Percentiles rank a stretch among this genome's conserved stretches.
Evolutionary conservation across 139 green algal genomes (phyloP).

Genomic region (Choricystis sp.): DNA sequence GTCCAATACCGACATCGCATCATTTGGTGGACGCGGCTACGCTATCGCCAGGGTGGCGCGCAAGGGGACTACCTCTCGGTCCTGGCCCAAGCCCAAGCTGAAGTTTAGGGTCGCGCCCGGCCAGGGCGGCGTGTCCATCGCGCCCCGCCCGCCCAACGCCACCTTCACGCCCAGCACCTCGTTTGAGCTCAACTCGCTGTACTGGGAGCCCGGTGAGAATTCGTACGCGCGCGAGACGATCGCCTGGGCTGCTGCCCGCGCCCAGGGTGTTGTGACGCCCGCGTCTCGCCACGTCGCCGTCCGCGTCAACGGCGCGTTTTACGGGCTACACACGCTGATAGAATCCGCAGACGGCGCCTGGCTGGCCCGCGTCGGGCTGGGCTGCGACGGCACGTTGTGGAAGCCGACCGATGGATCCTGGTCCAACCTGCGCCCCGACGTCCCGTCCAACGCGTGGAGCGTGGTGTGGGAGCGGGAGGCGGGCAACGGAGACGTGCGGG

Average conservation of each 20-base stretch:
- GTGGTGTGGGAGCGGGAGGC: background rate
- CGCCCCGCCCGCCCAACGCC: too few species aligned
- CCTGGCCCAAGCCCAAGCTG: background rate
- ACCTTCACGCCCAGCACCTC: background rate
- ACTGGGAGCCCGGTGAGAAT: background rate
- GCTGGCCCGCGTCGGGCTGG: background rate
- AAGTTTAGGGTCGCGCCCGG: too few species aligned
- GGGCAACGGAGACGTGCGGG: background rate
- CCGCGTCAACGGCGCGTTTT: background rate
- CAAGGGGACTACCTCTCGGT: background rate
- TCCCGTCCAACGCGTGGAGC: too few species aligned
- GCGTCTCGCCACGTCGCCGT: background rate
- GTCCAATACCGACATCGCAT: too few species aligned
- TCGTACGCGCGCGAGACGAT: too few species aligned
- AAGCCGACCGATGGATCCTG: background rate
- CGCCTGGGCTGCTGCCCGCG: too few species aligned
- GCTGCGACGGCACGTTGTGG: background rate
- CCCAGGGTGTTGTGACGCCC: background rate
- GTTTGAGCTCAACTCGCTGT: background rate
- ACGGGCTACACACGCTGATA: background rate
- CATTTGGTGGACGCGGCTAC: too few species aligned
- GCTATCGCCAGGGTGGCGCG: background rate
- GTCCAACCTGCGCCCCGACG: background rate
- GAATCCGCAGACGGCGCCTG: background rate
- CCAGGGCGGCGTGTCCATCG: too few species aligned